Evolutionary conservation across 805 yeast genomes (phyloP).

Genomic region (Sungouiozyma intestinalis): DNA sequence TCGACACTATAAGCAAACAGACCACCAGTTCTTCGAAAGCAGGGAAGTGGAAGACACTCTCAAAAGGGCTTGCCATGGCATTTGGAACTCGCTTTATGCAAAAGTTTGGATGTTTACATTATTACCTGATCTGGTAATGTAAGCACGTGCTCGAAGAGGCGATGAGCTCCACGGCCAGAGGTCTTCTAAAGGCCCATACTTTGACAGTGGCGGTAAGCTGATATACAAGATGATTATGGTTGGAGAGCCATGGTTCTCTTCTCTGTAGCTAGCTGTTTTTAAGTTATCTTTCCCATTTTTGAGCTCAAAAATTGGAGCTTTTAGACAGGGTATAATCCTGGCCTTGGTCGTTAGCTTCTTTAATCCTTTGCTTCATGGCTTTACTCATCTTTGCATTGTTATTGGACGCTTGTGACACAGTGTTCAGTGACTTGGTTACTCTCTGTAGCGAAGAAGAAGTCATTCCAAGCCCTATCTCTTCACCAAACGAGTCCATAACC

Average conservation of each 20-base stretch:
- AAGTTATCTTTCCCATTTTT: no score
- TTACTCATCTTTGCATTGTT: slow-evolving; percentile 54
- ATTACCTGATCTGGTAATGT: not conserved
- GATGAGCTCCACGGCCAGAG: not conserved
- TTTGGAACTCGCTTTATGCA: not conserved
- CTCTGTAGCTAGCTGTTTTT: no score
- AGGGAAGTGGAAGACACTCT: no score
- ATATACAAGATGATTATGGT: no score
- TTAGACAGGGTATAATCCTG: slow-evolving; percentile 7
- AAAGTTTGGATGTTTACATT: not conserved
- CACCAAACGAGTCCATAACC: slow-evolving; percentile 55
- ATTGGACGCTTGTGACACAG: slow-evolving; percentile 30
- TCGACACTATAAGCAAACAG: no score
- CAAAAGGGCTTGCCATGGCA: not conserved
- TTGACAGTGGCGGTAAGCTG: no score
- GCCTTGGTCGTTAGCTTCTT: slow-evolving; percentile 15
- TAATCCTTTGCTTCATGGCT: slow-evolving; percentile 42
- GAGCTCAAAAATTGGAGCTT: not conserved
- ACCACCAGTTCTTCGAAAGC: no score
- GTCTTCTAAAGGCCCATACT: no score
- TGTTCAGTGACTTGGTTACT: slow-evolving; percentile 16
- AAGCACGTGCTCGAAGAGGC: not conserved
- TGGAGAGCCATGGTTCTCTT: no score
- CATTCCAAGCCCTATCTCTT: slow-evolving; percentile 79
- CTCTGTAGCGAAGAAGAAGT: slow-evolving; percentile 22